Base-by-base conservation (phyloP, 805 yeast genomes). In the Zygoascus biomembranicola region DNA sequence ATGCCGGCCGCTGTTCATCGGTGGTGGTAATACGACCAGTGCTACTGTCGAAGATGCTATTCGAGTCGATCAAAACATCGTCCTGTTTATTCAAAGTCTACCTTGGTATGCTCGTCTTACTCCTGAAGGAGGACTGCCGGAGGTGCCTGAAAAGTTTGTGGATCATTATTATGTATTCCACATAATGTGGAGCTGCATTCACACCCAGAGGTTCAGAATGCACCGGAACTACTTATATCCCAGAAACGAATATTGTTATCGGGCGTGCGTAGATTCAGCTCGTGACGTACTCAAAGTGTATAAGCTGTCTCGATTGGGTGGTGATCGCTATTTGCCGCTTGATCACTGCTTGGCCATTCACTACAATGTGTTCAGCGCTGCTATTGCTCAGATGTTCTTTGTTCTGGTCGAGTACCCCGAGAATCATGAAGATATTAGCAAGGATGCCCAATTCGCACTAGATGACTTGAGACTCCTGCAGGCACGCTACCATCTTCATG, bases 131-230 rank as follows among this genome's bases (percentile, higher is more conserved):
- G 19, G 11, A 9, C 43, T 45, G 48, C 51, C 51, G 43, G 41
- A 13, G 16, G 47, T 39, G 31, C 53, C 49, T 43, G n/a, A 39
- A 11, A 35, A 37, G 32, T 52, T 46, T 32, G 13, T 2, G 5
- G 47, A 32, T 11, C 47, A 46, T 19, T 45, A 47, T 31, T 46
- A 43, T 32, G 31, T 37, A 18, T 47, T 37, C 23, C 50, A 52
- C 26, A 37, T 52, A 18, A n/a, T 52, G n/a, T 52, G 54, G 54
- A 52, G 54, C 41, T 52, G 54, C 39, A 46, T 52, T 2, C 50
- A 52, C 20, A 52, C 54, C 9, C 54, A 52, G 23, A 35, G 50
- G 35, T 39, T 52, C 43, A 19, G 54, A 26, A 26, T 52, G 51
- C 54, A 52, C 47, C 20, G 54, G 18, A 28, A 23, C 16, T 42